These are phyloP conservation scores for Fusarium nisikadoi DNA, from an alignment of 2,329 filamentous ascomycete species.

Conservation along the genomic window DNA sequence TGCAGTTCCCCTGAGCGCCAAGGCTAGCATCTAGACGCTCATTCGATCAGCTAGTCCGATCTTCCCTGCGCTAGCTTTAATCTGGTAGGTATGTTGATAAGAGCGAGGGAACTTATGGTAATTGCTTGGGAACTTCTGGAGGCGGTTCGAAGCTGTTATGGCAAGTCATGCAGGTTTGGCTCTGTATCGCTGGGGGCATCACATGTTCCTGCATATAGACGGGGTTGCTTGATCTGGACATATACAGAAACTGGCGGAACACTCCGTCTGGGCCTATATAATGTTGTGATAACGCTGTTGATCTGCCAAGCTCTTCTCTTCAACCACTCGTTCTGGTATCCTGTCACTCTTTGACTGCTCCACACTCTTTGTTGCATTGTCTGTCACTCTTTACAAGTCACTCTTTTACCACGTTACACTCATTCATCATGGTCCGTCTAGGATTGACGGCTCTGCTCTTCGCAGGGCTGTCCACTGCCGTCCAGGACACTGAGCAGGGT, in stretches of 20 bases:
- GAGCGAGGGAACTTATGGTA: constrained; percentile 15
- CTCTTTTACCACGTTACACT: constrained; percentile 5
- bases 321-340: constrained; percentile 1
- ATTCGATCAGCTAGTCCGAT: constrained; percentile 4
- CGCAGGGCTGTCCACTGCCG: constrained; percentile 25
- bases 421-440: constrained; percentile 21
- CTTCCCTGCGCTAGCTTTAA: constrained; percentile 12
- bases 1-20: constrained; percentile 16
- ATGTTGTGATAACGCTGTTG: not conserved
- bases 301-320: constrained; percentile 8
- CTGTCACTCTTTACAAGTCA: constrained; percentile 4
- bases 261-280: constrained; percentile 5
- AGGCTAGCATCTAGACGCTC: not conserved
- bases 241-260: not conserved
- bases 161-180: not conserved
- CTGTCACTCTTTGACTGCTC: not conserved
- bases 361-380: not conserved
- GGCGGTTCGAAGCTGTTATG: not conserved
- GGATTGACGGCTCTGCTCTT: constrained; percentile 26
- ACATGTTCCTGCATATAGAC: not conserved
- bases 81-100: constrained; percentile 16
- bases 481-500: constrained; percentile 11
- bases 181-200: not conserved
- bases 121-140: constrained; percentile 12
- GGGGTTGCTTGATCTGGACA: not conserved